Conservation (phyloP, 1,284 basidiomycete genomes). For the Caloboletus firmus region DNA sequence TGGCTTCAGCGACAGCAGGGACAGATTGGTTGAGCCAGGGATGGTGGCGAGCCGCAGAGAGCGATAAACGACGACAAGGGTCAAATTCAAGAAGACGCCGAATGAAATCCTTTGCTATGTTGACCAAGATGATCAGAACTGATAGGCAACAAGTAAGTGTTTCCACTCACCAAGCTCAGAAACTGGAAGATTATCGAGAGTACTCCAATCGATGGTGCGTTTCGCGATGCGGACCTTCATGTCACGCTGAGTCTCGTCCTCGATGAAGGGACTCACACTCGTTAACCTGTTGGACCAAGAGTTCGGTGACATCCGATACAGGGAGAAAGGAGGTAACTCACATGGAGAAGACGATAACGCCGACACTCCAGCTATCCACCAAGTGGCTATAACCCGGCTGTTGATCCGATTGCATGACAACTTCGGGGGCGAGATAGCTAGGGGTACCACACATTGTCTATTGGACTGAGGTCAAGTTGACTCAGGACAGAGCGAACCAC, state of each 20-base stretch:
- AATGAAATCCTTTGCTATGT: slow-evolving; percentile 39
- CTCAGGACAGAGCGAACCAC: background rate
- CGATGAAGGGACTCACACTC: slow-evolving; percentile 67
- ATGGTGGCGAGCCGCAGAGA: slow-evolving; percentile 58
- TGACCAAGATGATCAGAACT: slow-evolving; percentile 1
- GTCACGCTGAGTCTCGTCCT: slow-evolving; percentile 57
- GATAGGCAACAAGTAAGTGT: background rate
- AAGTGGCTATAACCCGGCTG: slow-evolving; percentile 74
- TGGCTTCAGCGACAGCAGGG: background rate
- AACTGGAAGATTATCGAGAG: slow-evolving; percentile 43
- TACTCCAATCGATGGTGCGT: slow-evolving; percentile 62
- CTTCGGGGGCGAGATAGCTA: slow-evolving; percentile 82
- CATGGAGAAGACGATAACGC: slow-evolving; percentile 90
- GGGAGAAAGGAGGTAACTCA: slow-evolving; percentile 36
- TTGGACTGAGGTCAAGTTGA: slow-evolving; percentile 9
- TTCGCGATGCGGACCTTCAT: slow-evolving; percentile 53
- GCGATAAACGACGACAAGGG: slow-evolving; percentile 56
- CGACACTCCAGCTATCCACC: slow-evolving; percentile 93
- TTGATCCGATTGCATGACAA: slow-evolving; percentile 68
- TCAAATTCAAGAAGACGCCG: slow-evolving; percentile 43
- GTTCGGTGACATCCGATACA: background rate
- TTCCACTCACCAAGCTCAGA: slow-evolving; percentile 39
- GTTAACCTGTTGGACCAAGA: slow-evolving; percentile 57
- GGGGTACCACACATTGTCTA: slow-evolving; percentile 88
- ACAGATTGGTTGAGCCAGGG: slow-evolving; percentile 53